Evolutionary conservation across 208 protist genomes (phyloP).

Genomic region (Leishmania gerbilli): DNA sequence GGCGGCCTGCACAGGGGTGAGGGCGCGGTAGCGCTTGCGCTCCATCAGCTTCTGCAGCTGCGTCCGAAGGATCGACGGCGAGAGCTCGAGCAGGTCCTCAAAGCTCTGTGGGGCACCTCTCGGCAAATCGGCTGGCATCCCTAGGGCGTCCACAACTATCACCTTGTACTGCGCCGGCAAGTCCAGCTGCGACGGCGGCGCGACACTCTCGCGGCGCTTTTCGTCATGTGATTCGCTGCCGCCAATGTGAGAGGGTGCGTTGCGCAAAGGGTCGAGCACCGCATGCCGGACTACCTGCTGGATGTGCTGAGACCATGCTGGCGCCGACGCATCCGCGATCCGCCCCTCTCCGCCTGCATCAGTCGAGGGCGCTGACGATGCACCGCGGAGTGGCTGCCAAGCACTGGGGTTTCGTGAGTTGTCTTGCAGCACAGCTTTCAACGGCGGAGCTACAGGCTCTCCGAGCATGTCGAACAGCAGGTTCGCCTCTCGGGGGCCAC

Average conservation of each 20-base stretch:
- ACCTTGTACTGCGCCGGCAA: conserved; percentile 40
- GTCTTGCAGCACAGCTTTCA: background rate
- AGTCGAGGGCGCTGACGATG: background rate
- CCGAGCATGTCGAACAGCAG: conserved; percentile 16
- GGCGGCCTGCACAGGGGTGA: conserved; percentile 66
- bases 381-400: background rate
- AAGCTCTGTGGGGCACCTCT: conserved; percentile 45
- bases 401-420: background rate
- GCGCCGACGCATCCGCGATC: background rate
- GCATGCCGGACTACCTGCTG: conserved; percentile 33
- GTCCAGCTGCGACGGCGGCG: conserved; percentile 12
- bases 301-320: conserved; percentile 23
- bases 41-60: conserved; percentile 48
- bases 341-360: background rate
- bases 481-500: background rate
- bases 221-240: background rate
- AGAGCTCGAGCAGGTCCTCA: conserved; percentile 52
- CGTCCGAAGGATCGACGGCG: conserved; percentile 39
- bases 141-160: conserved; percentile 61
- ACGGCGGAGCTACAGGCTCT: background rate
- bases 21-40: conserved; percentile 31
- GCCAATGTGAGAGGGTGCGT: background rate
- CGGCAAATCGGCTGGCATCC: conserved; percentile 76
- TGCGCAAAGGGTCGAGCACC: conserved; percentile 24
- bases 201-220: background rate